Base-by-base conservation (phyloP, 2,329 filamentous ascomycete genomes). In the Stagonosporopsis tanaceti region DNA sequence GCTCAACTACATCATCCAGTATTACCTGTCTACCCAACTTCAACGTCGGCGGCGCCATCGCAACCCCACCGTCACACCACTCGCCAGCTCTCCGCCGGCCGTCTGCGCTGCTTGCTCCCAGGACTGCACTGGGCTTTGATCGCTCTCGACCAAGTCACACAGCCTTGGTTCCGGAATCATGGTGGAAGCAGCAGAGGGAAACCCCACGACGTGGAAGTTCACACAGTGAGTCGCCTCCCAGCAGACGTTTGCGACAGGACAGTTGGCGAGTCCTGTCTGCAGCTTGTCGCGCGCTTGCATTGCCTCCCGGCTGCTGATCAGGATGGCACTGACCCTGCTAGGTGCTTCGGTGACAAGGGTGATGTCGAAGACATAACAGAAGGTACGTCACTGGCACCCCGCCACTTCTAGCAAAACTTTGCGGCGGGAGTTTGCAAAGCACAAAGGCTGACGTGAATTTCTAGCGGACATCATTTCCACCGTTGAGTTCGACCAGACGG, bases 311-410 rank as follows among this genome's bases (percentile, higher is more conserved):
- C 46, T 39, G 42, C 51, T 42, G 15, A 32, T 35, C 24, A 34
- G 17, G 37, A 50, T 48, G 55, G 48, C 47, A 54, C 72, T 76
- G 63, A 76, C 65, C 32, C n/a, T 28, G 32, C 30, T 46, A 98
- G 94, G 84, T 98, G 95, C 84, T 99, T 99, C 81, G 95, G 95
- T 80, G 95, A 99, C 83, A 99, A 99, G 82, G 95, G 95, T 71
- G 95, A 99, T 82, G 94, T 99, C 67, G 95, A 98, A 80, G 93
- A 97, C 79, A 97, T 97, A 78, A 97, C 93, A 80, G 93, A 97
- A 89, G 91, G 92, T 93, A 83, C 59, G 75, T 66, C 47, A 38
- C 50, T 47, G 44, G 57, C 50, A 53, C 50, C 54, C 54, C 54
- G 37, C 54, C 38, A 38, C 34, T n/a, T 22, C 14, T 35, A 50